Conservation (phyloP, 805 yeast genomes). For the Yarrowia divulgata region DNA sequence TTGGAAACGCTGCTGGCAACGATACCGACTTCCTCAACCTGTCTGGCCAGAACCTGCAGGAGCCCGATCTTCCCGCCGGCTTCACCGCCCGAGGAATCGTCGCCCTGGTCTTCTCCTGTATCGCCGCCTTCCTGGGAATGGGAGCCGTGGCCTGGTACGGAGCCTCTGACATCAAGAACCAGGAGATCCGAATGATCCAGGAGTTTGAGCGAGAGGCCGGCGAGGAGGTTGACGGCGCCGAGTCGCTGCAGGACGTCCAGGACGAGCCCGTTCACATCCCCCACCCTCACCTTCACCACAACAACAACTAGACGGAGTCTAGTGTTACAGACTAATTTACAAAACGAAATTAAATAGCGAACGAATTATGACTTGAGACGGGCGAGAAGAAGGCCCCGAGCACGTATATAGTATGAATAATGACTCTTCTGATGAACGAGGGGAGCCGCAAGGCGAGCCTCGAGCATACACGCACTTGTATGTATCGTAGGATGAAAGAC, state of each 20-base stretch:
- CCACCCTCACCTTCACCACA: slow-evolving; percentile 20
- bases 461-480: too few species aligned
- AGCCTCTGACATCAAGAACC: slow-evolving; percentile 75
- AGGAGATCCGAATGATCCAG: slow-evolving; percentile 67
- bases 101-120: slow-evolving; percentile 87
- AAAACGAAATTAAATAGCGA: slow-evolving; percentile 13
- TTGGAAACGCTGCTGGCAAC: slow-evolving; percentile 93
- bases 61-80: slow-evolving; percentile 73
- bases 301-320: neutral
- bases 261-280: slow-evolving; percentile 36
- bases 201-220: slow-evolving; percentile 55
- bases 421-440: slow-evolving; percentile 17
- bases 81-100: slow-evolving; percentile 96
- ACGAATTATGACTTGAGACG: slow-evolving; percentile 2
- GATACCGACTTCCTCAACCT: slow-evolving; percentile 67
- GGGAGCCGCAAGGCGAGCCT: too few species aligned
- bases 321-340: slow-evolving; percentile 3
- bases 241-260: slow-evolving; percentile 46
- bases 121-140: slow-evolving; percentile 86
- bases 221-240: slow-evolving; percentile 55
- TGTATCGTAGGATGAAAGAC: too few species aligned
- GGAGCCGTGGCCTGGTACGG: slow-evolving; percentile 82
- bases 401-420: slow-evolving; percentile 15
- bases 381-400: too few species aligned
- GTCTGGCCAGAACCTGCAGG: slow-evolving; percentile 77